Evolutionary conservation across 371 early-diverging fungal genomes (phyloP).

Genomic region (Mucor lusitanicus): DNA sequence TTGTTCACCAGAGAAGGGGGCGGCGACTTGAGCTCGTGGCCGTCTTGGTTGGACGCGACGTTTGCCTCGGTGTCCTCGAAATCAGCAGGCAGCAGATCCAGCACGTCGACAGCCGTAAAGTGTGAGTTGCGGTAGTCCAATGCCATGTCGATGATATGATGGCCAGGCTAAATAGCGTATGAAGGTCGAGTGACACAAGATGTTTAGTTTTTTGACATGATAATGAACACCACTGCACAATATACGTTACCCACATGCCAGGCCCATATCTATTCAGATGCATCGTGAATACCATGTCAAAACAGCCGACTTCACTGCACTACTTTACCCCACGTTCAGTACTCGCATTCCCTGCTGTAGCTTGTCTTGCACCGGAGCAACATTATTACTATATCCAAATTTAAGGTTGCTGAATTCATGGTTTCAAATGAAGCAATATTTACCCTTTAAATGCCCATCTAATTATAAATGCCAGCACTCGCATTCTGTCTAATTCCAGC

Average conservation of each 20-base stretch:
- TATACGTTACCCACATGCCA: constrained; percentile 33
- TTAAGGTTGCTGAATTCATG: background rate
- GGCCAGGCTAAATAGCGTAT: constrained; percentile 18
- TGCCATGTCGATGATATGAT: constrained; percentile 35
- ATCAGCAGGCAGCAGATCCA: constrained; percentile 25
- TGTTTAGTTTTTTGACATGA: background rate
- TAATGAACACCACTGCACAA: background rate
- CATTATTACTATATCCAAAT: constrained; percentile 11
- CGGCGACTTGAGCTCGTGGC: background rate
- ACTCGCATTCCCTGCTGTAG: constrained; percentile 25
- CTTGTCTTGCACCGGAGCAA: constrained; percentile 26
- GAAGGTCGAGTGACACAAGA: background rate
- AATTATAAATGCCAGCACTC: constrained; percentile 29
- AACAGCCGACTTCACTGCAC: background rate
- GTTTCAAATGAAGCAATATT: background rate
- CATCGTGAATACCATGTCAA: background rate
- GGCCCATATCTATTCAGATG: constrained; percentile 24
- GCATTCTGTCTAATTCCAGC: constrained; percentile 27
- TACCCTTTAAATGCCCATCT: constrained; percentile 40
- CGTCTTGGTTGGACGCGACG: background rate
- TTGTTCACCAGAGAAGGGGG: background rate
- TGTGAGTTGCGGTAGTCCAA: constrained; percentile 23
- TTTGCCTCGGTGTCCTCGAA: constrained; percentile 9
- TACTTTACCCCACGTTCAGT: constrained; percentile 30
- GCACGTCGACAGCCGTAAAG: constrained; percentile 22